Evolutionary conservation across 2,329 filamentous ascomycete genomes (phyloP).

Genomic region (Ascochyta rabiei): DNA sequence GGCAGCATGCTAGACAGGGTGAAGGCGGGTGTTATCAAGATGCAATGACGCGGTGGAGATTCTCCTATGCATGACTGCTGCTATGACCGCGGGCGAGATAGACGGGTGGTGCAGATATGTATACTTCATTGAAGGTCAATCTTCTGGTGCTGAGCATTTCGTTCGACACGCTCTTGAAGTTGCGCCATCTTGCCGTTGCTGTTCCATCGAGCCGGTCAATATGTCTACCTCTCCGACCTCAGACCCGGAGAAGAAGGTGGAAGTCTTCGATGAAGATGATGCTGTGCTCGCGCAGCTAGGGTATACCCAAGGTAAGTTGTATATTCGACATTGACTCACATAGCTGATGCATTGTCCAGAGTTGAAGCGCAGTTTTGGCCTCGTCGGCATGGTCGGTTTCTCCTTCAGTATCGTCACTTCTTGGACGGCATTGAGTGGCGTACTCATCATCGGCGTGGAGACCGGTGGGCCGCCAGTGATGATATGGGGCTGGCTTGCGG

Average conservation of each 20-base stretch:
- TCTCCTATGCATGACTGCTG: conserved; percentile 11
- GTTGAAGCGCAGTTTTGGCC: conserved; percentile 61
- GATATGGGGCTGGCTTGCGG: conserved; percentile 63
- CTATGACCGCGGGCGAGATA: conserved; percentile 14
- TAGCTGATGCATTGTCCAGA: conserved; percentile 45
- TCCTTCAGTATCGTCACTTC: conserved; percentile 64
- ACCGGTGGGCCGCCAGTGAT: conserved; percentile 64
- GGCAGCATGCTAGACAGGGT: not conserved
- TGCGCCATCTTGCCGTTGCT: no score
- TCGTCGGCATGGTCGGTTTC: conserved; percentile 65
- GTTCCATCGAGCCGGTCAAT: not conserved
- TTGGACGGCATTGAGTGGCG: conserved; percentile 63
- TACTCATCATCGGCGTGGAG: conserved; percentile 62
- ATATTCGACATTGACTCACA: not conserved
- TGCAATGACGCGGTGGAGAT: conserved; percentile 16
- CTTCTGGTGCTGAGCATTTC: not conserved
- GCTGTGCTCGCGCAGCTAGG: conserved; percentile 49
- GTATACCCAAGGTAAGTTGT: conserved; percentile 46
- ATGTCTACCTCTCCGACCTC: conserved; percentile 19
- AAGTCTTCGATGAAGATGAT: conserved; percentile 44
- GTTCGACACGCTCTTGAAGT: not conserved
- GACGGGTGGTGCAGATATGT: not conserved
- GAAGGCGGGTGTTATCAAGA: conserved; percentile 17
- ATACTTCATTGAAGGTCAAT: not conserved
- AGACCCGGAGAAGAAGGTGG: conserved; percentile 31